Evolutionary conservation across 2,329 filamentous ascomycete genomes (phyloP), one percentile per base, ranked within the genome.

Genomic region (Thelonectria olida): DNA sequence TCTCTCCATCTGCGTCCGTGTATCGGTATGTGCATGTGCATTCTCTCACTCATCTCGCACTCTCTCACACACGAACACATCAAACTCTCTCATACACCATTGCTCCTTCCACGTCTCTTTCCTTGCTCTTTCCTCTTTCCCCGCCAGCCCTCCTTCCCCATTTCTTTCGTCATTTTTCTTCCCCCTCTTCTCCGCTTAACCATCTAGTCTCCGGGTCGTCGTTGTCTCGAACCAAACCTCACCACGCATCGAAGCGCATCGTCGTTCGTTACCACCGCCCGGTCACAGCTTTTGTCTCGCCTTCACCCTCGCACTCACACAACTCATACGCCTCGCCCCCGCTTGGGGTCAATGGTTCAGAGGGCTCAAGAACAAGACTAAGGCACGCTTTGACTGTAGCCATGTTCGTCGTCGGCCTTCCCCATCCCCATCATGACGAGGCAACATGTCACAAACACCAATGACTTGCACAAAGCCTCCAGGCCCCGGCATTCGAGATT

Each of bases 401-500:
- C 12, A 20, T 20, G 15, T 10, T 54, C 41, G 39, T 34, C 42
- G 39, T 54, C 51, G 31, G 23, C 51, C 27, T 27, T 19, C 25
- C 13, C 28, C 7, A 8, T 42, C 39, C 39, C 39, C 39, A 42
- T 12, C 17, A 48, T 50, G 38, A 13, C 42, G 50, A 31, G 10
- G 45, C 56, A 59, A 47, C 41, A 39, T 49, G 20, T n/a, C 23
- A 45, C n/a, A 19, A 27, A 34, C 20, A 28, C 27, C 23, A 42
- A 54, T 54, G 39, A 44, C 51, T 44, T 23, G 51, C 51, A 36
- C 25, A 23, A 28, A 22, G 34, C 34, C 25, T 28, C 25, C 41
- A 31, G 25, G 27, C 49, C 50, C 38, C 51, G 44, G 44, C 58
- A 47, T 60, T 71, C 65, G 61, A 71, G 68, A 64, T 63, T 45